Base-by-base conservation (phyloP, 1,284 basidiomycete genomes). In the Moesziomyces sp. region DNA sequence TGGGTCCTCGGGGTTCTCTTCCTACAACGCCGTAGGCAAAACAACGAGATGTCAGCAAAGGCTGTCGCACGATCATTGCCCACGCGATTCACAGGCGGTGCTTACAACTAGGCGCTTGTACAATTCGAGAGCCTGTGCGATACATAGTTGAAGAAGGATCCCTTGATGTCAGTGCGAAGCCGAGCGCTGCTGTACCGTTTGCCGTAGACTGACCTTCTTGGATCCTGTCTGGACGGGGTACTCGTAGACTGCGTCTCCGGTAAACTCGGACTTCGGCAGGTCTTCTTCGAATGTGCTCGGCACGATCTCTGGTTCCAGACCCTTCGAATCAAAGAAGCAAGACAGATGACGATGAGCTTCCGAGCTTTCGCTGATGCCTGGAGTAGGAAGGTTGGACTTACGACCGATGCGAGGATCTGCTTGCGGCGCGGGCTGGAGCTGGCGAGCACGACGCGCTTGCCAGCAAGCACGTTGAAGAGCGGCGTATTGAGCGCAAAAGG, bases 201-300 rank as follows among this genome's bases (percentile, higher is more conserved):
- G 3, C 9, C 7, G 2, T 24, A 24, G 13, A 55, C 70, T 42
- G 4, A 64, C 70, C 87, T 97, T 98, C 74, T 95, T 91, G 2
- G 90, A 90, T 2, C 93, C 93, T 0, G 94, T 98, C 9, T 94
- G 90, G 6, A 97, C 92, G 0, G 95, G 93, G 83, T 99, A 98
- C 82, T 97, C 93, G 63, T 93, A 92, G 18, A 76, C 72, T 4
- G 92, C 88, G 69, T 92, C 89, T 26, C 89, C 89, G 62, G 91
- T 79, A 63, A 86, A 98, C 3, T 88, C 88, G 19, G 86, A 85
- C 50, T 91, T 87, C 0, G 89, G 87, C 16, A 98, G 86, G 79
- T 95, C 87, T 84, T 98, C 96, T 42, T 89, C 88, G 74, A 98
- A 98, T 0, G 88, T 92, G 3, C 94, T 96, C 0, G 94, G 92